Evolutionary conservation across 2,329 filamentous ascomycete species (phyloP).

Genomic region (Colletotrichum melonis): DNA sequence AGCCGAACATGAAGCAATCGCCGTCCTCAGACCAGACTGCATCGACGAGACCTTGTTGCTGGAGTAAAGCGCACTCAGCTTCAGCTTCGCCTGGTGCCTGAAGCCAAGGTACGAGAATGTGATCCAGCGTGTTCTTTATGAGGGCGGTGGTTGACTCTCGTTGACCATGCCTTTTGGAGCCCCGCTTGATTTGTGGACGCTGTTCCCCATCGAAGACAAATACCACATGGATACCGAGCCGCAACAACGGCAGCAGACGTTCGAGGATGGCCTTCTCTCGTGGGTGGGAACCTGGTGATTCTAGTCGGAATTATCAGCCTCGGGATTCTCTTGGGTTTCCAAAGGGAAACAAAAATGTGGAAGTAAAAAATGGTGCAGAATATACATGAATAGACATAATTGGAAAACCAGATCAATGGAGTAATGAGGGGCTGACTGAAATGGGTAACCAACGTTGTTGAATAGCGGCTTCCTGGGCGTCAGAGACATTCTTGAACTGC

Average conservation of each 20-base stretch:
- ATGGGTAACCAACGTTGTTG: too few relatives aligned
- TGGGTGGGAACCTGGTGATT: background rate
- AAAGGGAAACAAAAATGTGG: too few relatives aligned
- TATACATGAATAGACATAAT: background rate
- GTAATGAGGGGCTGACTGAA: background rate
- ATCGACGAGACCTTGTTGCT: slow-evolving; percentile 56
- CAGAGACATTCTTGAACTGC: background rate
- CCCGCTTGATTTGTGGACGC: slow-evolving; percentile 40
- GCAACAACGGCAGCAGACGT: slow-evolving; percentile 49
- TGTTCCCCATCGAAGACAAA: slow-evolving; percentile 66
- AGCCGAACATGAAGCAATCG: slow-evolving; percentile 60
- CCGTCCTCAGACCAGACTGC: slow-evolving; percentile 60
- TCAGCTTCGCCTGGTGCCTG: slow-evolving; percentile 59
- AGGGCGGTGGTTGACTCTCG: slow-evolving; percentile 30
- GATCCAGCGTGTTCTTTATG: slow-evolving; percentile 48
- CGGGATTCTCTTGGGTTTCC: background rate
- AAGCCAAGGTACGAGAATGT: slow-evolving; percentile 53
- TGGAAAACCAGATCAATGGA: background rate
- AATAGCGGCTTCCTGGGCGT: background rate
- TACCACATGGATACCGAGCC: slow-evolving; percentile 60
- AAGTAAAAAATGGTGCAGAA: background rate
- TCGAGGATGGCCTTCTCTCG: slow-evolving; percentile 13
- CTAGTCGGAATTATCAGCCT: background rate
- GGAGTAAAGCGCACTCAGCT: slow-evolving; percentile 58
- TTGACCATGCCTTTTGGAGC: background rate